Evolutionary conservation across 1,284 basidiomycete genomes (phyloP).

Genomic region (Pyrrhoderma lamaoense): DNA sequence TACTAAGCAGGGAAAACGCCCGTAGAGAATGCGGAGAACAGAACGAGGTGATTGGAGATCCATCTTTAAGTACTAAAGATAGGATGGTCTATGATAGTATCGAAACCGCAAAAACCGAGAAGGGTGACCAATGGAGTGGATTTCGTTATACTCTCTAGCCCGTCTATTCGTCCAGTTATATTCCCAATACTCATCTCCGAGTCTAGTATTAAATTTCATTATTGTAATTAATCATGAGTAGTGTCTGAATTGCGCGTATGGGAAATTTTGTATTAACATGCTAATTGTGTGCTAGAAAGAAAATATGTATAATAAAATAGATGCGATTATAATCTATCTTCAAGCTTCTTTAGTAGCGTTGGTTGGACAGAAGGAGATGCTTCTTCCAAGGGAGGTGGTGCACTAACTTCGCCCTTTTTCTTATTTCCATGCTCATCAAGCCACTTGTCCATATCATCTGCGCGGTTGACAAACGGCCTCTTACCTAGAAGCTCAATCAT

Average conservation of each 20-base stretch:
- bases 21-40: constrained; percentile 56
- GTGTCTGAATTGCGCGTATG: neutral
- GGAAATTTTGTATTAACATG: no score
- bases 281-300: no score
- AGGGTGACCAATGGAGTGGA: constrained; percentile 43
- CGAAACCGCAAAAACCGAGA: constrained; percentile 34
- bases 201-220: constrained; percentile 39
- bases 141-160: constrained; percentile 33
- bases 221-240: constrained; percentile 25
- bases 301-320: neutral
- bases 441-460: constrained; percentile 93
- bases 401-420: constrained; percentile 27
- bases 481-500: constrained; percentile 84
- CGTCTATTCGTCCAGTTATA: no score
- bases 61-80: constrained; percentile 1
- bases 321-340: constrained; percentile 3
- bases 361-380: constrained; percentile 8
- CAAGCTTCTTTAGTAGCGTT: constrained; percentile 9
- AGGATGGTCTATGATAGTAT: constrained; percentile 24
- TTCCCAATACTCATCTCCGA: no score
- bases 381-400: constrained; percentile 15
- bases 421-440: constrained; percentile 64
- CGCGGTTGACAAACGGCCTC: constrained; percentile 70
- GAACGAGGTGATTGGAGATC: constrained; percentile 54
- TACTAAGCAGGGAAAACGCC: constrained; percentile 54